These are phyloP conservation scores for Colletotrichum musicola DNA, from an alignment of 2,329 filamentous ascomycete species.

Conservation along the genomic window DNA sequence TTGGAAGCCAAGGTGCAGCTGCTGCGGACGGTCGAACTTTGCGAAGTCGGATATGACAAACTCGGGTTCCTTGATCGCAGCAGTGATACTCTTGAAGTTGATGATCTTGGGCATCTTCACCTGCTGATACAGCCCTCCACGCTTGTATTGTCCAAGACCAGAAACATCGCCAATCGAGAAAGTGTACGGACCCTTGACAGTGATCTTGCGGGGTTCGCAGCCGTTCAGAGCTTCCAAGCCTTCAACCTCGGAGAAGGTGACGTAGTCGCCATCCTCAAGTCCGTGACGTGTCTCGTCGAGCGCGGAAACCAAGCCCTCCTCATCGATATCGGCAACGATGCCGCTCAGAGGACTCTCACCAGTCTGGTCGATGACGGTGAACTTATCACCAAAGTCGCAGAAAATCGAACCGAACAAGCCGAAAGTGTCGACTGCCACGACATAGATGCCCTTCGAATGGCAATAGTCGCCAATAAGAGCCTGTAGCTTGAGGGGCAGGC, in stretches of 20 bases:
- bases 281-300: slow-evolving; percentile 96
- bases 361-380: slow-evolving; percentile 89
- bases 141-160: slow-evolving; percentile 85
- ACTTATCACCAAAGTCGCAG: slow-evolving; percentile 96
- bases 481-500: slow-evolving; percentile 84
- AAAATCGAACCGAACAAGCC: slow-evolving; percentile 96
- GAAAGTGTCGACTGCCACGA: slow-evolving; percentile 89
- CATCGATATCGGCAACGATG: slow-evolving; percentile 90
- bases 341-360: slow-evolving; percentile 90
- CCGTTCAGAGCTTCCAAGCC: slow-evolving; percentile 92
- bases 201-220: slow-evolving; percentile 87
- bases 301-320: slow-evolving; percentile 91
- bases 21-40: slow-evolving; percentile 94
- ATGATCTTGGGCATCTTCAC: slow-evolving; percentile 98
- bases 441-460: slow-evolving; percentile 91
- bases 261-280: slow-evolving; percentile 94
- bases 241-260: slow-evolving; percentile 93
- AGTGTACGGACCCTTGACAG: slow-evolving; percentile 95
- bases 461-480: slow-evolving; percentile 90
- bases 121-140: slow-evolving; percentile 91
- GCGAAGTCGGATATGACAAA: slow-evolving; percentile 94
- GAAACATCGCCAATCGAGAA: slow-evolving; percentile 97
- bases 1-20: slow-evolving; percentile 93
- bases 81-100: slow-evolving; percentile 85
- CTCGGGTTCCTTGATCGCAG: slow-evolving; percentile 87